Conservation (phyloP, 2,329 filamentous ascomycete species). For the Ophiostoma populinum region DNA sequence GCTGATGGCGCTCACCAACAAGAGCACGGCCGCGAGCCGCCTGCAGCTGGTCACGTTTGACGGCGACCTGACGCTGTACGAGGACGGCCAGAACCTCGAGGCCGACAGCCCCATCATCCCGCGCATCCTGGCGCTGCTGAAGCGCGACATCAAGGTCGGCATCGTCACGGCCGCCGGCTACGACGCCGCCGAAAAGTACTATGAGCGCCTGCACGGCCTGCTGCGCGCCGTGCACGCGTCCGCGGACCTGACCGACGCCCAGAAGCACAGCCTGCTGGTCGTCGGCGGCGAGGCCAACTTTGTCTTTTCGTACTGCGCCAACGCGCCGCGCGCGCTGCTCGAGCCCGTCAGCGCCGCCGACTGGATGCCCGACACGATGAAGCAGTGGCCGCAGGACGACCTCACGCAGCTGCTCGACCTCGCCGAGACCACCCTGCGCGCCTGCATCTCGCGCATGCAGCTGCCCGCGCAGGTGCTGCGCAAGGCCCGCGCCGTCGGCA, state of each 20-base stretch:
- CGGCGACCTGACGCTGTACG: conserved; percentile 91
- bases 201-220: conserved; percentile 70
- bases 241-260: conserved; percentile 36
- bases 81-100: conserved; percentile 67
- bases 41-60: conserved; percentile 87
- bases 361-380: conserved; percentile 69
- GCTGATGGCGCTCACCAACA: conserved; percentile 52
- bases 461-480: conserved; percentile 67
- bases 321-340: conserved; percentile 50
- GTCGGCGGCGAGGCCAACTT: conserved; percentile 96
- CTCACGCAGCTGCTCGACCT: conserved; percentile 73
- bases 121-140: conserved; percentile 50
- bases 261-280: conserved; percentile 68
- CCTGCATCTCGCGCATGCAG: conserved; percentile 64
- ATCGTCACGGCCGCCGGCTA: conserved; percentile 97
- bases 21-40: conserved; percentile 24
- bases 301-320: conserved; percentile 61
- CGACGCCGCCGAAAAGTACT: conserved; percentile 72
- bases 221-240: conserved; percentile 52
- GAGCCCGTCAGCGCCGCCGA: conserved; percentile 44
- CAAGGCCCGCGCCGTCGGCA: conserved; percentile 75
- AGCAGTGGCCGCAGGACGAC: conserved; percentile 55
- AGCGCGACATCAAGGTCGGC: conserved; percentile 64
- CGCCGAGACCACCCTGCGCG: conserved; percentile 66
- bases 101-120: conserved; percentile 61